Evolutionary conservation across 2,329 filamentous ascomycete species (phyloP).

Genomic region (Periconia sp.): DNA sequence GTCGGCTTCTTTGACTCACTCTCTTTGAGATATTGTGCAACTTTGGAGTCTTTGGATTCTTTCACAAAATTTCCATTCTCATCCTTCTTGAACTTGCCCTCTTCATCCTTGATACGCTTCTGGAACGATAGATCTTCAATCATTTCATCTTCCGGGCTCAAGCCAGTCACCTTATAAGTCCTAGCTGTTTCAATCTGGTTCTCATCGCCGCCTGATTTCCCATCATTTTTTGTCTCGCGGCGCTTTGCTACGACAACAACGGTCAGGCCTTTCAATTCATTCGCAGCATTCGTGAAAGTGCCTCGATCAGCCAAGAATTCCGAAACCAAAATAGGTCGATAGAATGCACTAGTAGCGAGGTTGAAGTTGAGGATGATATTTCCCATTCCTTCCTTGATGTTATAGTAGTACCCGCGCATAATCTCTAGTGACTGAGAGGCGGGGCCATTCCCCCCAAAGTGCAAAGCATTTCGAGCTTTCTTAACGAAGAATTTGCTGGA

Average conservation of each 20-base stretch:
- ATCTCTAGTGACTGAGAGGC: background rate
- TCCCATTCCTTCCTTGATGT: slow-evolving; percentile 2
- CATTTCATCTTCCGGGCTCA: background rate
- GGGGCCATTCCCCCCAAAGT: no score
- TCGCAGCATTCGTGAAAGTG: background rate
- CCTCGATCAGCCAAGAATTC: background rate
- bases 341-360: slow-evolving; percentile 8
- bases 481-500: slow-evolving; percentile 38
- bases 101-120: background rate
- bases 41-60: background rate
- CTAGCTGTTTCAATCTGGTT: background rate
- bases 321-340: background rate
- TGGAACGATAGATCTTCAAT: background rate
- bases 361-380: slow-evolving; percentile 7
- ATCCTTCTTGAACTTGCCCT: background rate
- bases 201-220: background rate
- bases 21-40: background rate
- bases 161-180: background rate
- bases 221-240: background rate
- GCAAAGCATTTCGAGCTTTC: background rate
- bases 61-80: background rate
- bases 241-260: background rate
- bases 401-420: slow-evolving; percentile 11
- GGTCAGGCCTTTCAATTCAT: background rate
- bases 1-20: background rate